Percentiles rank a stretch among this genome's conserved stretches.
Evolutionary conservation across 768 basidiomycete species (phyloP).

Genomic region (Serpula lacrymans): DNA sequence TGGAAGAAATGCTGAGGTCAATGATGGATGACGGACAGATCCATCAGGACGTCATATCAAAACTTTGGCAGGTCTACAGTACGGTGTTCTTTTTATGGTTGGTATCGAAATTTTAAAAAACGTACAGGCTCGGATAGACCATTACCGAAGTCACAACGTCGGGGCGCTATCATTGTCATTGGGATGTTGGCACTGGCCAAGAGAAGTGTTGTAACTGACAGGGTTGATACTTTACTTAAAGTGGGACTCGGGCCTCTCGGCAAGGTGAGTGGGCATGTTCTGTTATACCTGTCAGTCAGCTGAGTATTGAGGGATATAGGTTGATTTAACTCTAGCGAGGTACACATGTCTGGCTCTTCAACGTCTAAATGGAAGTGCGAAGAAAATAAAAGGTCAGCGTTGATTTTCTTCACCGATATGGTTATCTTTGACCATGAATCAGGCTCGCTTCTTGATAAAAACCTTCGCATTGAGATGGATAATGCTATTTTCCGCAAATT

Average conservation of each 20-base stretch:
- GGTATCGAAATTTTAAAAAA: background rate
- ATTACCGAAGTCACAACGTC: constrained; percentile 81
- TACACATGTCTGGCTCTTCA: constrained; percentile 95
- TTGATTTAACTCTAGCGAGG: constrained; percentile 83
- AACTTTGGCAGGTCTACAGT: constrained; percentile 98
- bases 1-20: constrained; percentile 95
- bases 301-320: constrained; percentile 38
- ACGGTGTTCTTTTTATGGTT: constrained; percentile 23
- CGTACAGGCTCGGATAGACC: constrained; percentile 65
- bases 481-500: constrained; percentile 82
- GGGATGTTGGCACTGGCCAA: constrained; percentile 94
- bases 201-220: constrained; percentile 72
- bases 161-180: constrained; percentile 94
- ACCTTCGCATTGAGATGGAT: constrained; percentile 82
- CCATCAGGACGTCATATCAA: constrained; percentile 79
- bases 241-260: constrained; percentile 84
- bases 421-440: background rate
- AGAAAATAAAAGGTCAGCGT: constrained; percentile 87
- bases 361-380: constrained; percentile 88
- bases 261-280: constrained; percentile 48
- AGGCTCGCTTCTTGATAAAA: constrained; percentile 89
- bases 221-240: constrained; percentile 79
- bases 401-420: background rate
- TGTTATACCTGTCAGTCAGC: background rate
- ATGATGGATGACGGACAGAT: constrained; percentile 92